phyloP scores from a whole-genome alignment of 805 yeast species.

The Cephaloascus albidus region DNA sequence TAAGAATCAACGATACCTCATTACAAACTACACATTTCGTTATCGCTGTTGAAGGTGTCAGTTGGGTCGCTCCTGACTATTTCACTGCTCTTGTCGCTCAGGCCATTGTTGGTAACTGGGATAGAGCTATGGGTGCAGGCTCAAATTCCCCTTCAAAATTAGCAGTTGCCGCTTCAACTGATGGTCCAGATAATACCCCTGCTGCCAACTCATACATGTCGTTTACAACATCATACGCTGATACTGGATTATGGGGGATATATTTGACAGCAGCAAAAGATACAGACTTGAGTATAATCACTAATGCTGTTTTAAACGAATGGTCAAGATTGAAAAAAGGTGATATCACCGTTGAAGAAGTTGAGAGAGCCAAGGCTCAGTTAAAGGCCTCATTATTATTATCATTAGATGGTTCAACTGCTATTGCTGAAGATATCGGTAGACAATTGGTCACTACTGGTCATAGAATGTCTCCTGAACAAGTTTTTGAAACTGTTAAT shows the following conservation, averaged over 20 bases:
- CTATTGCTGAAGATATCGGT: slow-evolving; percentile 96
- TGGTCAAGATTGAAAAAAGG: slow-evolving; percentile 84
- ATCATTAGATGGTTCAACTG: slow-evolving; percentile 90
- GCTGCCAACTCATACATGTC: slow-evolving; percentile 94
- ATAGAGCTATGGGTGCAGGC: slow-evolving; percentile 80
- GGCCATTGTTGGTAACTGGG: slow-evolving; percentile 97
- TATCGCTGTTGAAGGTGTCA: slow-evolving; percentile 93
- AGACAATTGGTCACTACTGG: slow-evolving; percentile 96
- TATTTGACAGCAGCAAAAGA: slow-evolving; percentile 79
- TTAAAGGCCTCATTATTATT: slow-evolving; percentile 84
- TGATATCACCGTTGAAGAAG: slow-evolving; percentile 72
- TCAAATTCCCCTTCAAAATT: slow-evolving; percentile 80
- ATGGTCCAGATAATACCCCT: slow-evolving; percentile 48
- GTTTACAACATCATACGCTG: slow-evolving; percentile 93
- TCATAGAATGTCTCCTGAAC: slow-evolving; percentile 60
- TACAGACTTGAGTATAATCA: slow-evolving; percentile 54
- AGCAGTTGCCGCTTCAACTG: slow-evolving; percentile 54
- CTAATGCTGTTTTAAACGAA: slow-evolving; percentile 72
- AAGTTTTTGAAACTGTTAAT: slow-evolving; percentile 67
- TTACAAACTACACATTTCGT: slow-evolving; percentile 89
- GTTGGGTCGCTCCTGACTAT: slow-evolving; percentile 95
- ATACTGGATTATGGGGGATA: slow-evolving; percentile 96
- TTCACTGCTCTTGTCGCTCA: slow-evolving; percentile 93
- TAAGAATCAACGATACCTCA: slow-evolving; percentile 71
- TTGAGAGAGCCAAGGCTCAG: slow-evolving; percentile 90